A percentile compares a stretch with the other conserved stretches of the same genome.
phyloP scores from a whole-genome alignment of 495 filamentous ascomycete genomes.

The Penicillium salamii region DNA sequence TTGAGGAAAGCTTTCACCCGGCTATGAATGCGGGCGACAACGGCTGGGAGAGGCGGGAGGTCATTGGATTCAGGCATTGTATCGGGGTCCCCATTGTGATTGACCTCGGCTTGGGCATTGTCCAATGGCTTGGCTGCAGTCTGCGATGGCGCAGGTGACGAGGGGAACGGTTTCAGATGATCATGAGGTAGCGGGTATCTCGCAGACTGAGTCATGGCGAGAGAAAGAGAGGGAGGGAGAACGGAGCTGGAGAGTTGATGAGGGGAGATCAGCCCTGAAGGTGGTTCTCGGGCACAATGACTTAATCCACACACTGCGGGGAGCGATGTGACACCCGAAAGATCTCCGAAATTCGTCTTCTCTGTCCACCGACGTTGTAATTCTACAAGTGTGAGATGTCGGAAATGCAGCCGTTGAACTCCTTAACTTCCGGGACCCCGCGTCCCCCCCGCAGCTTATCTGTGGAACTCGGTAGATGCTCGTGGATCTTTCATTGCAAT shows the following conservation, averaged over 20 bases:
- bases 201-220: constrained; percentile 13
- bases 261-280: too few species aligned
- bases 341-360: too few species aligned
- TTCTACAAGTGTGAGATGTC: too few species aligned
- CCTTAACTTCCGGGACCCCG: constrained; percentile 1
- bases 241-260: too few species aligned
- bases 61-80: not conserved
- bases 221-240: too few species aligned
- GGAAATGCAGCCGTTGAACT: not conserved
- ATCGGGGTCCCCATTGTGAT: not conserved
- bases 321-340: not conserved
- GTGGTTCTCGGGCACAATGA: constrained; percentile 21
- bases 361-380: too few species aligned
- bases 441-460: constrained; percentile 17
- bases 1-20: constrained; percentile 69
- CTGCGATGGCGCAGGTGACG: not conserved
- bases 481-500: too few species aligned
- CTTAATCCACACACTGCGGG: constrained; percentile 23
- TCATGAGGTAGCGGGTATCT: constrained; percentile 4
- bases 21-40: constrained; percentile 60
- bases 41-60: constrained; percentile 28
- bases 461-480: constrained; percentile 15
- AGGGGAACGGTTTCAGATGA: constrained; percentile 4
- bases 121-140: constrained; percentile 1
- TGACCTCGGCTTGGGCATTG: not conserved